Evolutionary conservation across 257 asterid species (phyloP).

Genomic region (Przewalskia tangutica): DNA sequence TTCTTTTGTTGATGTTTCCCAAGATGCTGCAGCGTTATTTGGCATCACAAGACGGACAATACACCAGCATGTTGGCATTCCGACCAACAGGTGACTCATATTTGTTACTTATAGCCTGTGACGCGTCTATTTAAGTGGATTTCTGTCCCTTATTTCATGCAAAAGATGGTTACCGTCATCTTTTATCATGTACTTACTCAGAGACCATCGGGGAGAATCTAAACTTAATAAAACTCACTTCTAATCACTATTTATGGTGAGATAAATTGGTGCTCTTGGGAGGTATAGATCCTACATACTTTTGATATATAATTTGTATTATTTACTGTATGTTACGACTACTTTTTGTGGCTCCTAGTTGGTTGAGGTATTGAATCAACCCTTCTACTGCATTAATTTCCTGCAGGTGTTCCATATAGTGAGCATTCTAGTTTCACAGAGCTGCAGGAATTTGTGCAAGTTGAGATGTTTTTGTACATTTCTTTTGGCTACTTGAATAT

Average conservation of each 20-base stretch:
- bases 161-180: neutral
- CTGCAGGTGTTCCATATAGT: constrained; percentile 24
- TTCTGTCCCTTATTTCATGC: neutral
- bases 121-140: neutral
- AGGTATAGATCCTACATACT: neutral
- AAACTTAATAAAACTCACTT: constrained; percentile 7
- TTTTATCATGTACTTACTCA: constrained; percentile 18
- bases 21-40: constrained; percentile 15
- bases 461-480: neutral
- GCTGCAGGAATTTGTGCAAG: constrained; percentile 25
- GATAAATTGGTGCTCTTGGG: neutral
- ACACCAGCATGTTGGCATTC: constrained; percentile 16
- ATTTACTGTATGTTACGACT: neutral
- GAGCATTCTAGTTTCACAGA: constrained; percentile 26
- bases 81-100: constrained; percentile 22
- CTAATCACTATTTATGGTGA: constrained; percentile 22
- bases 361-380: neutral
- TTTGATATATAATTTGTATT: neutral
- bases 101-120: neutral
- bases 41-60: constrained; percentile 6
- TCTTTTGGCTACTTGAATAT: neutral
- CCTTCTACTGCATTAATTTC: neutral
- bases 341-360: neutral
- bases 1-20: neutral
- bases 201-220: constrained; percentile 14